A percentile compares a stretch with the other conserved stretches of the same genome.
Conservation (phyloP, 768 basidiomycete species). For the Termitomyces sp. region DNA sequence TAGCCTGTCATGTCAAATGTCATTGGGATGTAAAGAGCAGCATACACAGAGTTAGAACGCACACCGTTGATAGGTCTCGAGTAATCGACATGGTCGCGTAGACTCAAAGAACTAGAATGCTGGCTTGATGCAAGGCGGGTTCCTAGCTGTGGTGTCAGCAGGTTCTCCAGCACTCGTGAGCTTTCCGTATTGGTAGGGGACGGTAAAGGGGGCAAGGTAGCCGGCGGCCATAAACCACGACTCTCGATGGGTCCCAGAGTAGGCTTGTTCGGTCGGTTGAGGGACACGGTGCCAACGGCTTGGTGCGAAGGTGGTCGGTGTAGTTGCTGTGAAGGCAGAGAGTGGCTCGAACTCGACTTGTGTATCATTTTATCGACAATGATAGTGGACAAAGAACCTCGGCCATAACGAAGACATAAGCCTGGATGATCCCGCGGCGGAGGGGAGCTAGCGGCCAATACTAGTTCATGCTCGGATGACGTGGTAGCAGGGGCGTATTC, state of each 20-base stretch:
- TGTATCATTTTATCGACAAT: slow-evolving; percentile 1
- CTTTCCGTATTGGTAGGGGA: slow-evolving; percentile 24
- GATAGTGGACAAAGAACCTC: slow-evolving; percentile 4
- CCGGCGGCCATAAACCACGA: slow-evolving; percentile 19
- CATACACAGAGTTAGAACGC: not conserved
- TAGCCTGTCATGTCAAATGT: slow-evolving; percentile 13
- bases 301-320: not conserved
- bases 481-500: slow-evolving; percentile 1
- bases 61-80: slow-evolving; percentile 31
- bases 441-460: not conserved
- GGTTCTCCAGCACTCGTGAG: slow-evolving; percentile 23
- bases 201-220: slow-evolving; percentile 19
- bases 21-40: not conserved
- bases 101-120: slow-evolving; percentile 27
- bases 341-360: slow-evolving; percentile 2
- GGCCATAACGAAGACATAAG: not conserved
- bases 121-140: slow-evolving; percentile 14
- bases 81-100: slow-evolving; percentile 36
- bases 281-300: slow-evolving; percentile 3
- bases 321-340: not conserved
- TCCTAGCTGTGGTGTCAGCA: slow-evolving; percentile 24
- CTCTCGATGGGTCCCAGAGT: slow-evolving; percentile 4
- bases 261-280: slow-evolving; percentile 12
- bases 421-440: not conserved
- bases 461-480: slow-evolving; percentile 4